Evolutionary conservation across 2,329 filamentous ascomycete species (phyloP).

Genomic region (Cordyceps javanica): DNA sequence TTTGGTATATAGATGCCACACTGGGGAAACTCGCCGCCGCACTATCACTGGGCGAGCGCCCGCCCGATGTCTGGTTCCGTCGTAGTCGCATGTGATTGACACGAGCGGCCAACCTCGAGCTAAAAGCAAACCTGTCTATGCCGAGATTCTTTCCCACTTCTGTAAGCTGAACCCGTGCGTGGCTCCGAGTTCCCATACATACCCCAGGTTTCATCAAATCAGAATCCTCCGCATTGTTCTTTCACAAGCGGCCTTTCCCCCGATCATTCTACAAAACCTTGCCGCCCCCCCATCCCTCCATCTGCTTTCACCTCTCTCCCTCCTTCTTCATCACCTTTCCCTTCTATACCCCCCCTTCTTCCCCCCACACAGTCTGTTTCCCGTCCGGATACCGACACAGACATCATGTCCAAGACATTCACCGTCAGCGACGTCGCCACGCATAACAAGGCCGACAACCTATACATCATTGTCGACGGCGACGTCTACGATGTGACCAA

Average conservation of each 20-base stretch:
- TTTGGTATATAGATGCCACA: neutral
- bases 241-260: constrained; percentile 6
- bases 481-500: constrained; percentile 94
- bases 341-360: constrained; percentile 2
- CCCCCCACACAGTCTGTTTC: neutral
- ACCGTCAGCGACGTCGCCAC: constrained; percentile 77
- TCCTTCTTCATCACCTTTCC: constrained; percentile 2
- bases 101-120: neutral
- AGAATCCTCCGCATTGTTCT: constrained; percentile 7
- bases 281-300: neutral
- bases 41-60: neutral
- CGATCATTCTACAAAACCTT: constrained; percentile 13
- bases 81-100: constrained; percentile 12
- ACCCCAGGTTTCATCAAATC: constrained; percentile 6
- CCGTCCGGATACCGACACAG: neutral
- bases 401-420: constrained; percentile 80
- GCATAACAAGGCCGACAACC: constrained; percentile 80
- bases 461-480: constrained; percentile 88
- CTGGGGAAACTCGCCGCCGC: neutral
- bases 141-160: constrained; percentile 1
- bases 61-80: neutral
- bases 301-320: neutral
- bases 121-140: neutral
- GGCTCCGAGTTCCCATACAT: neutral
- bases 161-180: constrained; percentile 4